phyloP scores from a whole-genome alignment of 371 early-diverging fungal species.

The Apophysomyces elegans region DNA sequence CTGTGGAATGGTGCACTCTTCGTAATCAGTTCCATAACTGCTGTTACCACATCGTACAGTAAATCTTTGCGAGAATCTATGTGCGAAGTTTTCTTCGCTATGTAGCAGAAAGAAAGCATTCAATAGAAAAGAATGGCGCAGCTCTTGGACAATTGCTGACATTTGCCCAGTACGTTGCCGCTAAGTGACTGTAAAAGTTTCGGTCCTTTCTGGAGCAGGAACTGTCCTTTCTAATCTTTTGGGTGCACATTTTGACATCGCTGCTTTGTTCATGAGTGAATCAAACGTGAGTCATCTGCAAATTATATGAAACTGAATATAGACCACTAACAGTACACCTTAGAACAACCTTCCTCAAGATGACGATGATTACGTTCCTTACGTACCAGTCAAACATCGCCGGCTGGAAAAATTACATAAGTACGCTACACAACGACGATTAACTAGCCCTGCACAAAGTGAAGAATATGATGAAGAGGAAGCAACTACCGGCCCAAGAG shows the following conservation, averaged over 20 bases:
- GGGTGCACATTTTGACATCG: neutral
- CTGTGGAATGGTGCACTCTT: no score
- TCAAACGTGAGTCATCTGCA: neutral
- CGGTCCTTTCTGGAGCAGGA: neutral
- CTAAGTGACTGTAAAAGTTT: neutral
- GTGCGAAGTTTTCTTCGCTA: no score
- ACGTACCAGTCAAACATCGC: constrained; percentile 82
- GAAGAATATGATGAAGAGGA: constrained; percentile 52
- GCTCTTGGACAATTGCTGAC: no score
- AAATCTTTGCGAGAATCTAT: no score
- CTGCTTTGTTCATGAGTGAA: neutral
- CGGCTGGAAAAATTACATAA: constrained; percentile 61
- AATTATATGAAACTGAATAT: neutral
- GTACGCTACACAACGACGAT: constrained; percentile 47
- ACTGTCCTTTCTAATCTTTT: neutral
- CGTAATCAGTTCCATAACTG: no score
- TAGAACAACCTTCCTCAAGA: constrained; percentile 9
- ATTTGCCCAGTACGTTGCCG: no score
- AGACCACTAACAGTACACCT: neutral
- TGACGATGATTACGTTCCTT: constrained; percentile 73
- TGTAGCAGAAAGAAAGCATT: no score
- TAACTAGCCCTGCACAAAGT: constrained; percentile 29
- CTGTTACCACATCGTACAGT: no score
- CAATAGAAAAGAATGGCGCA: no score
- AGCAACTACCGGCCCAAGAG: constrained; percentile 59